Base-by-base conservation (phyloP, 345 rosid genomes). In the Cardiospermum halicacabum region DNA sequence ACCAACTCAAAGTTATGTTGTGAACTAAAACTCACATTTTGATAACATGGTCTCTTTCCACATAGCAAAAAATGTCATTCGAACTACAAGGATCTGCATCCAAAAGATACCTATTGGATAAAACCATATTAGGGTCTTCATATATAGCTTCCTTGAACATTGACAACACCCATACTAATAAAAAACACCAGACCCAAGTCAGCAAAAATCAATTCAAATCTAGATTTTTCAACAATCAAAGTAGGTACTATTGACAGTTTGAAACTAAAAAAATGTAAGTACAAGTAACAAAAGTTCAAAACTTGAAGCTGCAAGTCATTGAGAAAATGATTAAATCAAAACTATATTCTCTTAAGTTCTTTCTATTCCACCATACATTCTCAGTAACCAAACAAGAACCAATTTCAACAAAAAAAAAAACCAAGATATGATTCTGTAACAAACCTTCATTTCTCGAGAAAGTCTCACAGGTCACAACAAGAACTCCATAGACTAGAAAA, bases 51-150 rank as follows among this genome's bases (percentile, higher is more conserved):
- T 83, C 86, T 71, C 86, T 75, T 64, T 70, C 60, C 15, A 26
- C 55, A 21, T 83, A 77, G 68, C 98, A 95, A 43, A 65, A 58
- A 73, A 95, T 34, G 68, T 96, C 97, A 21, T 60, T 49, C 99
- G 96, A 95, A 64, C 71, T 79, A 73, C 99, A 95, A 56, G 96
- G 98, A 91, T 87, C 84, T 62, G 82, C 84, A 80, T 82, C 88
- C 54, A 85, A 78, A 57, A 76, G 75, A 77, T 91, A 83, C 98
- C 98, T 91, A 72, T 78, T 86, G 53, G 96, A 83, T 70, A 89
- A 77, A 75, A 86, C 86, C 73, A 76, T 58, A 55, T 60, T 74
- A 21, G 98, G 99, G 79, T 95, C 99, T 67, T 91, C 98, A 70
- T 76, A 87, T 69, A 89, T 81, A 43, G 87, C 90, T 80, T 91